A percentile compares a stretch with the other conserved stretches of the same genome.
phyloP scores from a whole-genome alignment of 352 stramenopile genomes.

The Pythium myriotylum region DNA sequence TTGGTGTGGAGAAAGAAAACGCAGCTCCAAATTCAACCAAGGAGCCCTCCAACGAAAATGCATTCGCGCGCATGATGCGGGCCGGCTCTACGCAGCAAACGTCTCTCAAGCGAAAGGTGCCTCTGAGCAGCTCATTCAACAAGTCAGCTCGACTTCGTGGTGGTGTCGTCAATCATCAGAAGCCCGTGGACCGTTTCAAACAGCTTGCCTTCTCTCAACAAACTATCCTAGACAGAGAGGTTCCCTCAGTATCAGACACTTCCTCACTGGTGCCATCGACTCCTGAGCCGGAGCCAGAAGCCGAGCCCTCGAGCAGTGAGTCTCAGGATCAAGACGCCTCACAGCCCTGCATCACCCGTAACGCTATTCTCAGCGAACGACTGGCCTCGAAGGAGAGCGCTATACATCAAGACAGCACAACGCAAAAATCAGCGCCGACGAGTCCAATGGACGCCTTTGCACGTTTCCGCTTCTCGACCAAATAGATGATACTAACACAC shows the following conservation, averaged over 20 bases:
- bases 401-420: not conserved
- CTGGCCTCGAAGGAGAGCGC: not conserved
- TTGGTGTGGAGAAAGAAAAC: constrained; percentile 48
- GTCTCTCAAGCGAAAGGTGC: constrained; percentile 56
- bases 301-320: not conserved
- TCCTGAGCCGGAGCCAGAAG: constrained; percentile 3
- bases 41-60: constrained; percentile 53
- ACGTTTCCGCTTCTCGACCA: constrained; percentile 13
- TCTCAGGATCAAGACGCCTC: not conserved
- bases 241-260: not conserved
- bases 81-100: constrained; percentile 59
- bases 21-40: constrained; percentile 25
- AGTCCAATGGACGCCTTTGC: constrained; percentile 13
- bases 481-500: constrained; percentile 1
- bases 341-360: not conserved
- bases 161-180: not conserved
- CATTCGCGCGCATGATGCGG: constrained; percentile 81
- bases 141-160: constrained; percentile 4
- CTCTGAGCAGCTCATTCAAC: constrained; percentile 18
- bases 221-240: not conserved
- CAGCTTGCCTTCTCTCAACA: constrained; percentile 12
- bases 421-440: not conserved
- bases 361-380: not conserved
- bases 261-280: not conserved
- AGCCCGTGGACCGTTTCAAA: constrained; percentile 21